phyloP scores from a whole-genome alignment of 2,329 filamentous ascomycete genomes.

The Colletotrichum sp. region DNA sequence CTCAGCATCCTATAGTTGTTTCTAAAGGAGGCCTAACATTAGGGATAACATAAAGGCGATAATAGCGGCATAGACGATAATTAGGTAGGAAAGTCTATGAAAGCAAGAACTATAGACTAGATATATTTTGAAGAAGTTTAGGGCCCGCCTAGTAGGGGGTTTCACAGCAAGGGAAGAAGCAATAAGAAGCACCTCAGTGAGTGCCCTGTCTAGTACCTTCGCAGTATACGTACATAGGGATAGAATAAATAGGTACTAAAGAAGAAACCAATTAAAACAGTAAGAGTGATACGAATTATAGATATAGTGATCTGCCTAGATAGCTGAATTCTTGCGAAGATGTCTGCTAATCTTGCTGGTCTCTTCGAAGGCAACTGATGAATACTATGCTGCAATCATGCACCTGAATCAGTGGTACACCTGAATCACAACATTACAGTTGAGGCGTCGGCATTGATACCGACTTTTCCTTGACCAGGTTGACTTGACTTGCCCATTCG shows the following conservation, averaged over 20 bases:
- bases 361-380: background rate
- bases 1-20: too few relatives aligned
- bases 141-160: too few relatives aligned
- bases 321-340: background rate
- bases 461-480: background rate
- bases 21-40: too few relatives aligned
- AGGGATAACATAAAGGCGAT: too few relatives aligned
- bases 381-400: background rate
- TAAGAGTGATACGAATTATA: background rate
- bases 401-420: background rate
- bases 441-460: background rate
- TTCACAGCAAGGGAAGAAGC: too few relatives aligned
- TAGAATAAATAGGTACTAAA: accelerated
- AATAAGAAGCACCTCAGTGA: too few relatives aligned
- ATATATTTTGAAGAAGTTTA: too few relatives aligned
- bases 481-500: background rate
- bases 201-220: too few relatives aligned
- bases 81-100: accelerated
- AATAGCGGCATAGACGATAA: too few relatives aligned
- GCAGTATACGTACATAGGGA: too few relatives aligned
- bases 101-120: too few relatives aligned
- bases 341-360: background rate
- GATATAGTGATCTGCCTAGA: background rate
- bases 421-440: background rate
- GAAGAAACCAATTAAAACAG: background rate